Evolutionary conservation across 768 basidiomycete species (phyloP), one percentile per base, ranked within the genome.

Genomic region (Collybiopsis confluens): DNA sequence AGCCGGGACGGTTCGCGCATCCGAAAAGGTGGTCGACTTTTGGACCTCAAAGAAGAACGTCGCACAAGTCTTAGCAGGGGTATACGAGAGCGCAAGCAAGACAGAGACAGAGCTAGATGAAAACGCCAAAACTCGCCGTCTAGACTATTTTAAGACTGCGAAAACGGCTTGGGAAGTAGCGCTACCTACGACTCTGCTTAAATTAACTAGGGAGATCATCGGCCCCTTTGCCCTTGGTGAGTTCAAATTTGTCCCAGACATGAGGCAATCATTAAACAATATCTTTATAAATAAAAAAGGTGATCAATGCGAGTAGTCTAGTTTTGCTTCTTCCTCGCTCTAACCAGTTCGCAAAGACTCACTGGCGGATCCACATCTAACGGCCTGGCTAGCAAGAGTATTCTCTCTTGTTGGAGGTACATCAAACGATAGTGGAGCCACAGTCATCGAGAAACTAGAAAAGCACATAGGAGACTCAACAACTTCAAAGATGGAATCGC

Each of bases 291-390:
- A n/a, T n/a, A n/a, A n/a, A n/a, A 8, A 24, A 16, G 18, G 28
- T 27, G 23, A 20, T 30, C 11, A 20, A 40, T 9, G 15, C 23
- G 21, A 23, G 45, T 56, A 15, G 40, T 10, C 28, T 35, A 45
- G 30, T 27, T 30, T 16, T 20, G n/a, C 38, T 47, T 47, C 30
- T 30, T 28, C 16, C 10, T 9, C 10, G 8, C 30, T 59, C 16
- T 35, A 15, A 28, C 30, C 18, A 18, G n/a, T 27, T 43, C 27
- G 8, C 30, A 89, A 94, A 58, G 66, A 92, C 60, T 90, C 86
- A 5, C 69, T 91, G 44, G 88, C 86, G 13, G 92, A 94, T 64
- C 70, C 92, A 52, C 91, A 92, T 62, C 77, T 92, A 18, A 83
- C 81, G 8, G 83, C 81, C 24, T 95, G 90, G 90, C 64, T 93